Evolutionary conservation across 2,329 filamentous ascomycete species (phyloP).

Genomic region (Colletotrichum sp.): DNA sequence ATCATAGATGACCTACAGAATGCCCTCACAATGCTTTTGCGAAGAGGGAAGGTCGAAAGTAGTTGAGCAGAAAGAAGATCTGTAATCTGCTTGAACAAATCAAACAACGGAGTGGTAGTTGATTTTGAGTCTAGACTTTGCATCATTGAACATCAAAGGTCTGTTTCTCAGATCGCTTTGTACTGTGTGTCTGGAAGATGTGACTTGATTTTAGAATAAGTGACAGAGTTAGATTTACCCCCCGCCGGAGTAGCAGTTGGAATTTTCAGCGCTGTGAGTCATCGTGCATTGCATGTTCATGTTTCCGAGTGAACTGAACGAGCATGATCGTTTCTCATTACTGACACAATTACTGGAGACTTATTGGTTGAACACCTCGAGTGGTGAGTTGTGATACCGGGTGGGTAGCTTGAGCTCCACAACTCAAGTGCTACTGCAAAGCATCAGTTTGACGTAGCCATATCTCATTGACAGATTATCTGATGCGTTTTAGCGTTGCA

Average conservation of each 20-base stretch:
- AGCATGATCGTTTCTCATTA: not conserved
- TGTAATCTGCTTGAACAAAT: not conserved
- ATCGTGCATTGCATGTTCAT: fast-evolving
- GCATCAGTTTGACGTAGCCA: not conserved
- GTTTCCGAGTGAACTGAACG: not conserved
- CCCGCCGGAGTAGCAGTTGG: too few relatives aligned
- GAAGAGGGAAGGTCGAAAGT: not conserved
- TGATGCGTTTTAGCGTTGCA: not conserved
- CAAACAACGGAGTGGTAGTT: not conserved
- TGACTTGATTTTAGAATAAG: not conserved
- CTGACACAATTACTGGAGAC: not conserved
- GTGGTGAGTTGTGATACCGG: not conserved
- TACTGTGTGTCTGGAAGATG: not conserved
- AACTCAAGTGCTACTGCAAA: not conserved
- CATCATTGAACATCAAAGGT: not conserved
- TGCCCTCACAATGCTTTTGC: not conserved
- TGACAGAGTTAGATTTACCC: not conserved
- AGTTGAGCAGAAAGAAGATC: fast-evolving
- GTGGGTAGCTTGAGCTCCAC: not conserved
- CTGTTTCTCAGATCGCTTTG: not conserved
- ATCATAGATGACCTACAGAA: not conserved
- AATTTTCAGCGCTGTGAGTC: not conserved
- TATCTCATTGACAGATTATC: fast-evolving
- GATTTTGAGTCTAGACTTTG: not conserved
- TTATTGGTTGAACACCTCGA: not conserved